phyloP scores from a whole-genome alignment of 2,329 filamentous ascomycete genomes.

The Colletotrichum nymphaeae region DNA sequence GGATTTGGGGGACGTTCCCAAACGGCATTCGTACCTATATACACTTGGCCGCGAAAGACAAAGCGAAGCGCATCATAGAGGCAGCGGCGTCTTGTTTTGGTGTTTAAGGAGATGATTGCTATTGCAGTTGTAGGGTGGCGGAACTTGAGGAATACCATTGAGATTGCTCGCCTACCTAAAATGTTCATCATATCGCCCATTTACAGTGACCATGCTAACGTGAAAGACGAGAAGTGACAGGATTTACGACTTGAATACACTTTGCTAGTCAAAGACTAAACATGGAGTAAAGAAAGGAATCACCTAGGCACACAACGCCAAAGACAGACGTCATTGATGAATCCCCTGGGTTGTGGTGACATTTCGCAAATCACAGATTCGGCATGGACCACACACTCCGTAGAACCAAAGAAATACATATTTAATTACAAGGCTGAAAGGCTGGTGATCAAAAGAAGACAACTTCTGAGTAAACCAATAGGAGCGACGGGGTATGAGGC shows the following conservation, averaged over 20 bases:
- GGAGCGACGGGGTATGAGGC: neutral
- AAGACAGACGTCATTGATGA: neutral
- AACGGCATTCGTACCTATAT: constrained; percentile 17
- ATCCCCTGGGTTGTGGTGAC: neutral
- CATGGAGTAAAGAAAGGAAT: too few relatives aligned
- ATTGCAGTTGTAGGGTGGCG: neutral
- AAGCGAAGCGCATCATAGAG: constrained; percentile 14
- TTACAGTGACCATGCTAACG: neutral
- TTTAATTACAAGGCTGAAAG: neutral
- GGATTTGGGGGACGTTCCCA: neutral
- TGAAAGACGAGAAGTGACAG: neutral
- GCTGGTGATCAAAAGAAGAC: too few relatives aligned
- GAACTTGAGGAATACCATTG: neutral
- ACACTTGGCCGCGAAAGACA: neutral
- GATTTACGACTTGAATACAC: neutral
- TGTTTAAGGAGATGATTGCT: neutral
- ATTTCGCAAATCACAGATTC: neutral
- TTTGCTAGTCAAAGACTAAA: neutral
- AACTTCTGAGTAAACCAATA: neutral
- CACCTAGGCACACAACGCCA: neutral
- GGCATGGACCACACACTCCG: neutral
- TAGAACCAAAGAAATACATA: neutral
- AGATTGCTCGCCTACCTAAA: neutral
- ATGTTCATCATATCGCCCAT: neutral
- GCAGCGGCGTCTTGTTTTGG: constrained; percentile 14